Conservation (phyloP, 345 rosid genomes). For the Eucalyptus caleyi region DNA sequence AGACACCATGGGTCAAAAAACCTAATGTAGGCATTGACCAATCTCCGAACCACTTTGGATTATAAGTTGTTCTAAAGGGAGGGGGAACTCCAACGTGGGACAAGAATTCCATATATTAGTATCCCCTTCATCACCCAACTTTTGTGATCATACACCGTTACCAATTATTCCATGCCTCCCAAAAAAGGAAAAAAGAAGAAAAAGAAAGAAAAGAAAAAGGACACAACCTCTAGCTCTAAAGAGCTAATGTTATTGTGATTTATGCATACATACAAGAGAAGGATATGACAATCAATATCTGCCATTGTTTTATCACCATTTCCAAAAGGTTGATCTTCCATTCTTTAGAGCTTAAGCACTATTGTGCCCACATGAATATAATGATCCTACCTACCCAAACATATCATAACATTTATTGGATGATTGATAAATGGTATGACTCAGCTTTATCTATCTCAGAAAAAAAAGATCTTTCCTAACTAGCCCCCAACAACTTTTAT, state of each 20-base stretch:
- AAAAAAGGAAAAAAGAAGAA: not conserved
- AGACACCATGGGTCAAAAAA: not conserved
- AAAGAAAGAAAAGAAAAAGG: not conserved
- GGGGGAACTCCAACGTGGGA: not conserved
- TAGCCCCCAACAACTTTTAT: not conserved
- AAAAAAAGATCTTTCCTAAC: not conserved
- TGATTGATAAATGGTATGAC: not conserved
- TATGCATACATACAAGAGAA: not conserved
- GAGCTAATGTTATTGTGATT: not conserved
- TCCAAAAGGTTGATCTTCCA: not conserved
- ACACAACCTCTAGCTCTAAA: not conserved
- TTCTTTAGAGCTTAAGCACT: not conserved
- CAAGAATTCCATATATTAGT: not conserved
- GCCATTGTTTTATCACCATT: not conserved
- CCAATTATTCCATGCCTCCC: not conserved
- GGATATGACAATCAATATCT: not conserved
- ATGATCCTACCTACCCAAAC: not conserved
- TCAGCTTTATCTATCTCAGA: not conserved
- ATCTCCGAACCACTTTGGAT: not conserved
- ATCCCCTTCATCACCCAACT: not conserved
- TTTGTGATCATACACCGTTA: not conserved
- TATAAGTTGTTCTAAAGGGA: not conserved
- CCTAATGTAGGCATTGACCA: not conserved
- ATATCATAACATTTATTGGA: not conserved
- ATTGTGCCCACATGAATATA: not conserved